A percentile compares a stretch with the other conserved stretches of the same genome.
phyloP scores from a whole-genome alignment of 1,284 basidiomycete genomes.

The Sutorius eximius region DNA sequence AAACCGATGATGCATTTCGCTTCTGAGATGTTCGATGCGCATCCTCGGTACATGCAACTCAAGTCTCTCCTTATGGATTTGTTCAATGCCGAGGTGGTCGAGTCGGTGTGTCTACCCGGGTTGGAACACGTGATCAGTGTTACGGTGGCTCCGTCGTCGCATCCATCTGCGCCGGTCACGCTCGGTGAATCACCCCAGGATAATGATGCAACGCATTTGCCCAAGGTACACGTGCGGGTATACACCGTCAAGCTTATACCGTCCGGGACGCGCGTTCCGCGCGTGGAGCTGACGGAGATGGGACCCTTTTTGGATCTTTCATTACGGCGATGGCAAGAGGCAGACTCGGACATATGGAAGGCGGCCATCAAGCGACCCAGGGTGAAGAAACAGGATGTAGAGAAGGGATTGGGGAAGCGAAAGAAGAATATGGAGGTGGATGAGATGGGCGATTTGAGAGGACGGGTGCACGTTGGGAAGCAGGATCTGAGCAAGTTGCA shows the following conservation, averaged over 20 bases:
- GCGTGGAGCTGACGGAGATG: conserved; percentile 84
- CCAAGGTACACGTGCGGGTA: conserved; percentile 85
- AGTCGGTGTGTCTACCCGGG: conserved; percentile 81
- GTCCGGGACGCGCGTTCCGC: conserved; percentile 77
- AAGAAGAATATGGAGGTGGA: conserved; percentile 95
- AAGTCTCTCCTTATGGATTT: conserved; percentile 92
- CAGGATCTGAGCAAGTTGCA: conserved; percentile 90
- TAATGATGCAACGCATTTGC: conserved; percentile 55
- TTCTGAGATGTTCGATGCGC: conserved; percentile 89
- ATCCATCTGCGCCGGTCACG: conserved; percentile 46
- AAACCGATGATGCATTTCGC: conserved; percentile 95
- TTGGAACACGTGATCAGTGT: conserved; percentile 93
- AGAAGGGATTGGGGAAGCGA: conserved; percentile 89
- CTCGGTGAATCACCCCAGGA: conserved; percentile 32
- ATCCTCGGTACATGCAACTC: conserved; percentile 88
- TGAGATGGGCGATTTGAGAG: conserved; percentile 96
- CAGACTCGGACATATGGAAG: conserved; percentile 81
- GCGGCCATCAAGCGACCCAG: conserved; percentile 84
- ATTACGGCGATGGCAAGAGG: conserved; percentile 72
- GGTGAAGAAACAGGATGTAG: conserved; percentile 81
- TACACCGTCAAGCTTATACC: conserved; percentile 79
- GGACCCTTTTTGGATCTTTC: conserved; percentile 89
- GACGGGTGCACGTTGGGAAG: conserved; percentile 84
- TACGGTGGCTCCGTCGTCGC: conserved; percentile 67
- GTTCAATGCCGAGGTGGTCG: conserved; percentile 85